Evolutionary conservation across 768 basidiomycete species (phyloP), one percentile per base, ranked within the genome.

Genomic region (Trametes meyenii): DNA sequence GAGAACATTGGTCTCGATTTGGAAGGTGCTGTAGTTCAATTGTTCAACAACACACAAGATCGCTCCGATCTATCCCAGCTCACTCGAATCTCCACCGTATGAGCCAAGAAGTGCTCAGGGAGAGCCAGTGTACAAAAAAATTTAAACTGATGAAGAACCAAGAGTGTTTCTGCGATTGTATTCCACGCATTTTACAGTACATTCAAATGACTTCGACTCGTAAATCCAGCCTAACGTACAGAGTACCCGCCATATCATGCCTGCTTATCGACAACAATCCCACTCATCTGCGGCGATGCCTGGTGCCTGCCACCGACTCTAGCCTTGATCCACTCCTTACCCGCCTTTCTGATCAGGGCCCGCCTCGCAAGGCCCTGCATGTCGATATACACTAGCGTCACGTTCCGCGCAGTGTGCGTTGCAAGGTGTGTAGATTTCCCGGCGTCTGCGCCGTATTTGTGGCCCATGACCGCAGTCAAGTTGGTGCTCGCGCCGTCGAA

Each of bases 331-430:
- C 81, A 85, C 43, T 81, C 79, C 77, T 76, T 84, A 19, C 85
- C 86, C 0, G 80, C 84, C 60, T 79, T 81, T 76, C 79, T 87
- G 69, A 93, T 72, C 54, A 93, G 71, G 13, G 89, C 90, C 48
- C 83, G 77, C 58, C 89, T 77, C 10, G 89, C 90, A 39, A 93
- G 83, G 0, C 90, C 89, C 1, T 80, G 74, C 78, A 88, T 80
- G 70, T 92, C 90, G 42, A 92, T 81, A 72, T 92, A 93, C 21
- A 93, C 87, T 39, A 92, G 76, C 3, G 82, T 86, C 13, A 90
- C 84, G 73, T 92, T 92, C 62, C 83, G 77, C 36, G 86, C 87
- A 0, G 86, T 85, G 8, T 85, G 86, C 6, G 87, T 83, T 59
- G 87, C 75, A 54, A 89, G 74, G 50, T 80, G 72, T 1, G 86